Base-by-base conservation (phyloP, 805 yeast genomes). In the Monosporozyma aerobia region DNA sequence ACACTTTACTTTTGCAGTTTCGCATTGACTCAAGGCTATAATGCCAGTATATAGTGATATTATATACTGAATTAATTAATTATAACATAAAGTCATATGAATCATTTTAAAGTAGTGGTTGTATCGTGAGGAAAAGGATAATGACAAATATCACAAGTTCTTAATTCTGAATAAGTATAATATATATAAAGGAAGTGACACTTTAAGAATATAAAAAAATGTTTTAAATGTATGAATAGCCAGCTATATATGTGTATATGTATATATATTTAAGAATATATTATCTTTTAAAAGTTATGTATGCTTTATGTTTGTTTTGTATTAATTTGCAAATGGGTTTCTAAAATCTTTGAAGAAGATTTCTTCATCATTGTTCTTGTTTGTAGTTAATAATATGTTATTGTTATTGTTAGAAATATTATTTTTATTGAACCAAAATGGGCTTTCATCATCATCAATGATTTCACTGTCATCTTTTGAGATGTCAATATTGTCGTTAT, bases 311-410 rank as follows among this genome's bases (percentile, higher is more conserved):
- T 19, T 19, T 19, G 19, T 19, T 19, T 19, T 19, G 19, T 19
- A 19, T 19, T 16, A 46, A 33, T 40, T 37, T 16, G 53, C 53
- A 51, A 51, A 51, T 11, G 53, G 53, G 37, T 51, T 51, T 33
- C 49, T 45, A n/a, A 51, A 51, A 23, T 51, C 48, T 27, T 46
- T 25, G 29, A 45, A 51, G 10, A 37, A 30, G n/a, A 30, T 16
- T 29, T 44, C 23, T 29, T 11, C 33, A n/a, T n/a, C 13, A 45
- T 45, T 16, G 8, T 45, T 32, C 2, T 45, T 43, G 27, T 43
- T 49, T 16, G 46, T 30, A 19, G 25, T 43, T 13, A 41, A 23
- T 13, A 37, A 25, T 10, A 49, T 7, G 10, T 45, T 45, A 19
- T 49, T 33, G 23, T 43, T 23, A 32, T 41, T 29, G n/a, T 7